These are phyloP conservation scores for Cunninghamia lanceolata DNA, from an alignment of 75 land plant species.

Conservation along the genomic window DNA sequence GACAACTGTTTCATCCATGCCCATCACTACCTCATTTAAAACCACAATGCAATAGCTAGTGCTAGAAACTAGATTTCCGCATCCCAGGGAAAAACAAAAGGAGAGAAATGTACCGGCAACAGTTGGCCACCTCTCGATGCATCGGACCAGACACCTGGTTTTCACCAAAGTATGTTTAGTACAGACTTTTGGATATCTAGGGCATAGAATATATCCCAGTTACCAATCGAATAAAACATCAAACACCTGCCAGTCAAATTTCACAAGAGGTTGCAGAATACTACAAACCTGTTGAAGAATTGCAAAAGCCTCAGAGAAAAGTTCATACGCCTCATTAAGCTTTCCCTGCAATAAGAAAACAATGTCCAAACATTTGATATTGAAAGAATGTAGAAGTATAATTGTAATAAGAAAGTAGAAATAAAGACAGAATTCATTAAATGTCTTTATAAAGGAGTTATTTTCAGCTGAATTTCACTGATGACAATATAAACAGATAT, in stretches of 20 bases:
- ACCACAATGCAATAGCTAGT: neutral
- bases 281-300: constrained; percentile 83
- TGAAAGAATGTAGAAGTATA: neutral
- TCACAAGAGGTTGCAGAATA: neutral
- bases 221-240: neutral
- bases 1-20: neutral
- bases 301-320: constrained; percentile 88
- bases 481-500: neutral
- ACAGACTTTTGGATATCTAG: neutral
- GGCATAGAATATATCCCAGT: neutral
- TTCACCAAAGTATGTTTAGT: neutral
- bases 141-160: constrained; percentile 98
- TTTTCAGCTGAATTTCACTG: neutral
- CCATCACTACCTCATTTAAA: neutral
- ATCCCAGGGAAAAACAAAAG: neutral
- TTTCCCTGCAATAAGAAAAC: constrained; percentile 61
- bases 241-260: neutral
- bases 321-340: constrained; percentile 88
- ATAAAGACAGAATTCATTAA: neutral
- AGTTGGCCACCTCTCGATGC: constrained; percentile 99
- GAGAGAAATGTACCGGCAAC: constrained; percentile 62
- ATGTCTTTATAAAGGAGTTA: neutral
- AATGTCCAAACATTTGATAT: neutral
- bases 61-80: neutral
- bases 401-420: neutral